Evolutionary conservation across 2,329 filamentous ascomycete species (phyloP), one percentile per base, ranked within the genome.

Genomic region (Podosphaera fusca): DNA sequence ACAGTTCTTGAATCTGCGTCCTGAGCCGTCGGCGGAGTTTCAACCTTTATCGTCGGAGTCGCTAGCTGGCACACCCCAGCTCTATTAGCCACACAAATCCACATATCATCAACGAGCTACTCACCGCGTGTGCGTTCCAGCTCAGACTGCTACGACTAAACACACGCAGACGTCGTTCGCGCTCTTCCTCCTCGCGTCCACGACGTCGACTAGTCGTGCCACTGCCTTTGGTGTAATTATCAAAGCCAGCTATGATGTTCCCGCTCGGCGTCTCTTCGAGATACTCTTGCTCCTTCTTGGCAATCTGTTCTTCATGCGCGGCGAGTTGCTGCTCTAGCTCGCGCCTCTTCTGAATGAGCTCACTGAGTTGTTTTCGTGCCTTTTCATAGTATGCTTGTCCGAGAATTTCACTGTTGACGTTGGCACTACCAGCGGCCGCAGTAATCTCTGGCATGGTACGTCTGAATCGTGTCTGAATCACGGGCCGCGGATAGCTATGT

Each of bases 201-300:
- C 68, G 84, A 79, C 65, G 81, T 78, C 66, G 84, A 68, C 62
- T 56, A 79, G 75, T 9, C 81, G 3, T 75, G 74, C 62, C 79
- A 3, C 76, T 76, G 57, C 87, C 89, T 70, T 98, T 98, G 74
- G 95, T 94, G 72, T 96, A 98, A 68, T 88, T 94, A 69, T 98
- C 92, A 69, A 98, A 98, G 30, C 92, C 92, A 54, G 86, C 88
- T 68, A 98, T 90, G 67, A 98, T 96, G 72, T 98, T 98, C 50
- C 92, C 92, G 64, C 76, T 80, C 12, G 82, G 83, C 3, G 88
- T 94, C 65, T 87, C 87, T 69, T 96, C 90, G 55, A 98, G 80
- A 69, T 98, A 98, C 21, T 82, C 77, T 58, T 82, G 80, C 69
- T 98, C 92, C 65, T 87, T 84, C 61, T 84, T 81, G 67, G 78